A percentile compares a stretch with the other conserved stretches of the same genome.
Evolutionary conservation across 1,139 yeast genomes (phyloP).

Genomic region (Scheffersomyces illinoinensis): DNA sequence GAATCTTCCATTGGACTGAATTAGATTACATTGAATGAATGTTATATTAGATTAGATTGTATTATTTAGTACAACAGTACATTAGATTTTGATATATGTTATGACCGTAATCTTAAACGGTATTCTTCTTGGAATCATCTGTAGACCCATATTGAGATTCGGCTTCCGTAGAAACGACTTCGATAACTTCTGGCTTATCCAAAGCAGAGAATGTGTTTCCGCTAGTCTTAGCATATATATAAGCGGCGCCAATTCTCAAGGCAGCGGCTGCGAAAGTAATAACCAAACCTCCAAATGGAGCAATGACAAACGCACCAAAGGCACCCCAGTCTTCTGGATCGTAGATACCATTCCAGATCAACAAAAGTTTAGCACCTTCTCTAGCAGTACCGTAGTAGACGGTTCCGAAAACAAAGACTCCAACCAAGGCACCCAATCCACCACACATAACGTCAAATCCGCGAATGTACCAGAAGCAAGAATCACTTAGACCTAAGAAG

Average conservation of each 20-base stretch:
- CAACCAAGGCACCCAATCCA: slow-evolving; percentile 78
- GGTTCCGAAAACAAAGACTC: slow-evolving; percentile 81
- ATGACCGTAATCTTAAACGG: neutral
- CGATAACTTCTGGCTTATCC: slow-evolving; percentile 42
- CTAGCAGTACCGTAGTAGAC: slow-evolving; percentile 69
- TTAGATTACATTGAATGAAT: neutral
- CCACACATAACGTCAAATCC: slow-evolving; percentile 84
- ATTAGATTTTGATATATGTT: neutral
- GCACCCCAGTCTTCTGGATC: slow-evolving; percentile 84
- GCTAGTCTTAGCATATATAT: slow-evolving; percentile 35
- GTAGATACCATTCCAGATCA: slow-evolving; percentile 80
- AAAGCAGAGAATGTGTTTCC: slow-evolving; percentile 58
- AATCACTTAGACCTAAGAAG: slow-evolving; percentile 72
- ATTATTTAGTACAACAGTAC: neutral
- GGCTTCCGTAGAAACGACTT: slow-evolving; percentile 9
- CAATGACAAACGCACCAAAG: slow-evolving; percentile 90
- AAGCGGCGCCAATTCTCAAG: slow-evolving; percentile 45
- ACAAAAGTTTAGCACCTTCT: slow-evolving; percentile 75
- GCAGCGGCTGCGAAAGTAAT: slow-evolving; percentile 56
- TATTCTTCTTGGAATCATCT: slow-evolving; percentile 10
- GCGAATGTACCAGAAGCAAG: slow-evolving; percentile 63
- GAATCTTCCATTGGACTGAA: no score
- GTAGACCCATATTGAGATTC: slow-evolving; percentile 12
- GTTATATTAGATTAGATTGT: no score
- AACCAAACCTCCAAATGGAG: slow-evolving; percentile 79